A percentile compares a stretch with the other conserved stretches of the same genome.
phyloP scores from a whole-genome alignment of 306 rosid species.

The Luffa aegyptiaca region DNA sequence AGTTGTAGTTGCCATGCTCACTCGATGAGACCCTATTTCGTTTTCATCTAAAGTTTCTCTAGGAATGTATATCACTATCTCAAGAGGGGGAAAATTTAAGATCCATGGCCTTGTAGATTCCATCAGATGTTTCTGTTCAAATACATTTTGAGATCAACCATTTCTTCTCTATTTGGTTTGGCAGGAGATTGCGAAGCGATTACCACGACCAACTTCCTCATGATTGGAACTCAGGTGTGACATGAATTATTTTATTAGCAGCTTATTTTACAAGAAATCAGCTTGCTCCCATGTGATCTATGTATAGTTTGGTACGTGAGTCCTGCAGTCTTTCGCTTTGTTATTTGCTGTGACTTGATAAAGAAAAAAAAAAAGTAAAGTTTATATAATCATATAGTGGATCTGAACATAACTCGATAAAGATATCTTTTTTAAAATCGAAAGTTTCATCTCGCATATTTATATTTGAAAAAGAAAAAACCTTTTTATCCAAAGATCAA shows the following conservation, averaged over 20 bases:
- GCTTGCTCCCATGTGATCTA: not conserved
- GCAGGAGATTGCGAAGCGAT: conserved; percentile 49
- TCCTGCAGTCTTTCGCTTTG: not conserved
- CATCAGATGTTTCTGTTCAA: not conserved
- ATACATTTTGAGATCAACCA: not conserved
- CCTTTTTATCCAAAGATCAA: too few species aligned
- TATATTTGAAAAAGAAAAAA: too few species aligned
- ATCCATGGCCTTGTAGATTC: not conserved
- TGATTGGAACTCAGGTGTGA: conserved; percentile 9
- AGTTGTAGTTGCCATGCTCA: not conserved
- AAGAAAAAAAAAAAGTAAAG: too few species aligned
- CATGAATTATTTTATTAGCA: not conserved
- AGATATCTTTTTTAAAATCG: too few species aligned
- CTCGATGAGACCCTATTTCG: not conserved
- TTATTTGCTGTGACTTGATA: not conserved
- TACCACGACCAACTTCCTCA: conserved; percentile 35
- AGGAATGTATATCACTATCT: not conserved
- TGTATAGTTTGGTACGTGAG: not conserved
- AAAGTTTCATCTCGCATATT: too few species aligned
- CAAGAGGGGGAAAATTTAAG: not conserved
- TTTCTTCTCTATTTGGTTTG: conserved; percentile 1
- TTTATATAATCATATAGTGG: too few species aligned
- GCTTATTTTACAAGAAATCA: not conserved
- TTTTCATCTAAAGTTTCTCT: not conserved
- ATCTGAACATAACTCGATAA: too few species aligned